Percentiles rank a stretch among this genome's conserved stretches.
phyloP scores from a whole-genome alignment of 148 eudicot genomes.

The Rhododendron molle region DNA sequence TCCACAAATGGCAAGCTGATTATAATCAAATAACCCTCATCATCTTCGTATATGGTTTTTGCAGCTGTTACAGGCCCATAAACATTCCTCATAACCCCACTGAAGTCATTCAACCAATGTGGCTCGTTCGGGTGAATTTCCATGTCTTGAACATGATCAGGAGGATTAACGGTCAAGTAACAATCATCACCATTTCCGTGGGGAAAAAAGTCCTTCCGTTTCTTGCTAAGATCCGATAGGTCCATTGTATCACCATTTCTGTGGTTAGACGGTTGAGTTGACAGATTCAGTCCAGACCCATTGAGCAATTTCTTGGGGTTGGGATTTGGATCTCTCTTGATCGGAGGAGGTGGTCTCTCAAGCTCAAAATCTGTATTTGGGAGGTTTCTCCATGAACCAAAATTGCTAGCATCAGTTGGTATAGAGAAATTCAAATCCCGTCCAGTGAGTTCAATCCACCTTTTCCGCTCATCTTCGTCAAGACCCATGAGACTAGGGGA shows the following conservation, averaged over 20 bases:
- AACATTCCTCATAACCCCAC: conserved; percentile 36
- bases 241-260: conserved; percentile 23
- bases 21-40: conserved; percentile 32
- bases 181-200: conserved; percentile 23
- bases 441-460: conserved; percentile 38
- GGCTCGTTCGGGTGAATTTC: conserved; percentile 22
- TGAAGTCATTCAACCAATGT: conserved; percentile 31
- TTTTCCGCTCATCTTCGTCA: conserved; percentile 26
- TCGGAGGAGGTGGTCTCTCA: conserved; percentile 23
- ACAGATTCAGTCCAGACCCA: conserved; percentile 30
- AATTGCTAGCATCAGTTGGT: conserved; percentile 30
- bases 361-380: conserved; percentile 33
- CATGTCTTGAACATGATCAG: conserved; percentile 12
- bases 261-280: conserved; percentile 15
- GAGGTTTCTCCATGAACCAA: conserved; percentile 36
- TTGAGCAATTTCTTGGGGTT: conserved; percentile 23
- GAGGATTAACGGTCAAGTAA: conserved; percentile 19
- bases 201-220: conserved; percentile 19
- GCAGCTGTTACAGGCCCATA: conserved; percentile 45
- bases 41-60: conserved; percentile 39
- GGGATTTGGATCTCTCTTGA: conserved; percentile 13
- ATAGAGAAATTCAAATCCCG: conserved; percentile 30
- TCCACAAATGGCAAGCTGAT: conserved; percentile 36
- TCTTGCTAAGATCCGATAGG: conserved; percentile 20
- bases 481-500: conserved; percentile 27